A percentile compares a stretch with the other conserved stretches of the same genome.
Evolutionary conservation across 176 grass and related monocot genomes (phyloP).

Genomic region (Metroxylon sagu): DNA sequence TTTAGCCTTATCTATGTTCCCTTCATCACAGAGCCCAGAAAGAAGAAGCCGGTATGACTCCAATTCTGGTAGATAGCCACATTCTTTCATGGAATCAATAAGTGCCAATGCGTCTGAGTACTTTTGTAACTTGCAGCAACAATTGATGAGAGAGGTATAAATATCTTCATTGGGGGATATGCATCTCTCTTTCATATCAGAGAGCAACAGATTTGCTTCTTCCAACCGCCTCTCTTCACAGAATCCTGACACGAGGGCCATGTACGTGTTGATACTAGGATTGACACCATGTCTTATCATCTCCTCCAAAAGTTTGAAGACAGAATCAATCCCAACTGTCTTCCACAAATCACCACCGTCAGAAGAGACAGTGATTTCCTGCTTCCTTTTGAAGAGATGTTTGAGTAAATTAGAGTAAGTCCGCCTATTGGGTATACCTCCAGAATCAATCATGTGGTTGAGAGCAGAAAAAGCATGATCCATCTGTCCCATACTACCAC

Average conservation of each 20-base stretch:
- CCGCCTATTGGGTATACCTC: slow-evolving; percentile 33
- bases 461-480: slow-evolving; percentile 36
- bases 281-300: slow-evolving; percentile 23
- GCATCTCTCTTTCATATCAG: slow-evolving; percentile 38
- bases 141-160: slow-evolving; percentile 30
- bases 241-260: slow-evolving; percentile 30
- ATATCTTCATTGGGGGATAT: slow-evolving; percentile 34
- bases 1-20: slow-evolving; percentile 35
- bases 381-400: slow-evolving; percentile 36
- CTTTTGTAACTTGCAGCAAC: slow-evolving; percentile 42
- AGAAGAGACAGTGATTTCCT: slow-evolving; percentile 9
- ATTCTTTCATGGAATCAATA: slow-evolving; percentile 34
- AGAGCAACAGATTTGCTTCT: slow-evolving; percentile 36
- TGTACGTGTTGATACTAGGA: slow-evolving; percentile 29
- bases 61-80: slow-evolving; percentile 41
- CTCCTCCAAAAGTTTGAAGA: slow-evolving; percentile 35
- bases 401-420: slow-evolving; percentile 45
- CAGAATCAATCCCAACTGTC: slow-evolving; percentile 26
- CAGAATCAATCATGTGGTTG: slow-evolving; percentile 43
- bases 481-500: slow-evolving; percentile 31
- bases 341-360: slow-evolving; percentile 30
- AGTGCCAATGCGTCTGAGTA: slow-evolving; percentile 31
- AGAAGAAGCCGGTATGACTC: slow-evolving; percentile 44
- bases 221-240: slow-evolving; percentile 32
- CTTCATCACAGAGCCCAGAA: slow-evolving; percentile 42